A percentile compares a stretch with the other conserved stretches of the same genome.
Conservation (phyloP, 2,329 filamentous ascomycete species). For the Cercospora sp. region DNA sequence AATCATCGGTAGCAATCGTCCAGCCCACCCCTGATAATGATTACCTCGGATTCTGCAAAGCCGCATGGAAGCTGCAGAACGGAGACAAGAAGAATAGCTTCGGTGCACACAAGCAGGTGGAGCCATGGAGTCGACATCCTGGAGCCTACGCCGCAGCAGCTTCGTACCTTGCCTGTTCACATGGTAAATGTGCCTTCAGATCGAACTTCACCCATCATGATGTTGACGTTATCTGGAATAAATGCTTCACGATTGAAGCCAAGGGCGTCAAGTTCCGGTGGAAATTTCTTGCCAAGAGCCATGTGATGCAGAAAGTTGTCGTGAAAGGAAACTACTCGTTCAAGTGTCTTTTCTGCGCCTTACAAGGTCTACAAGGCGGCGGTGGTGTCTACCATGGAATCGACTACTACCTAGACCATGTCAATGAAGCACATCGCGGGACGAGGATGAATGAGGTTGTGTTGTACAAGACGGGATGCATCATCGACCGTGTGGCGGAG, state of each 20-base stretch:
- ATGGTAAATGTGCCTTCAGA: conserved; percentile 48
- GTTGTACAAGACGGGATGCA: conserved; percentile 46
- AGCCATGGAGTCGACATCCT: conserved; percentile 32
- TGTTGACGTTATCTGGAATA: conserved; percentile 34
- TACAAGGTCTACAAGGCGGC: conserved; percentile 34
- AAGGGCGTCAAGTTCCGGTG: conserved; percentile 48
- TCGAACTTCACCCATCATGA: conserved; percentile 41
- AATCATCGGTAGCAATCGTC: conserved; percentile 26
- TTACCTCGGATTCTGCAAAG: conserved; percentile 48
- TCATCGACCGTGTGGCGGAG: conserved; percentile 43
- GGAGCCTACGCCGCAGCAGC: conserved; percentile 25
- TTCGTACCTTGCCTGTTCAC: conserved; percentile 42
- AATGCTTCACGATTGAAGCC: conserved; percentile 26
- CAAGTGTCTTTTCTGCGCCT: conserved; percentile 52
- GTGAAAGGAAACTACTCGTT: conserved; percentile 38
- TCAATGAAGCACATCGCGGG: conserved; percentile 41
- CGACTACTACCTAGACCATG: conserved; percentile 47
- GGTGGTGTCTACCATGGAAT: conserved; percentile 44
- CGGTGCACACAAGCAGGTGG: conserved; percentile 31
- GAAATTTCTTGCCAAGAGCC: conserved; percentile 51
- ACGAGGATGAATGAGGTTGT: conserved; percentile 40
- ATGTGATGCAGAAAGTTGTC: conserved; percentile 42
- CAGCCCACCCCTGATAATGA: conserved; percentile 37
- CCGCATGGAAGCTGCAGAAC: conserved; percentile 45
- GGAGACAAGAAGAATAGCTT: conserved; percentile 37